Conservation (phyloP, 2,329 filamentous ascomycete genomes). For the Diaporthe destruens region DNA sequence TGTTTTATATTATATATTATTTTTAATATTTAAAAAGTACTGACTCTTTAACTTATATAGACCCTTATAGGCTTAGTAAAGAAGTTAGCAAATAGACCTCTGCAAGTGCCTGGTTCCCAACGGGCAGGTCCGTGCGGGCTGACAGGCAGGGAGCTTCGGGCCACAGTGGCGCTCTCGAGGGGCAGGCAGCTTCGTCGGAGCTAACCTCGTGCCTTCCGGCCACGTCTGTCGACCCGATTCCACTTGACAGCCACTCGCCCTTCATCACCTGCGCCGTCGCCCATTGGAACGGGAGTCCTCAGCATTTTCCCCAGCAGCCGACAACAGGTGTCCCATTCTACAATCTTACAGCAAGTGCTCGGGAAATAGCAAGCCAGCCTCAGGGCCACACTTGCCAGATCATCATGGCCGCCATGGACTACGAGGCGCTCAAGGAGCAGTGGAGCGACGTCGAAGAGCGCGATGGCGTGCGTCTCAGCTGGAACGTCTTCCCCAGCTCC, state of each 20-base stretch:
- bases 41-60: too few relatives aligned
- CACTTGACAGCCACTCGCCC: slow-evolving; percentile 7
- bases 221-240: slow-evolving; percentile 39
- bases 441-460: slow-evolving; percentile 97
- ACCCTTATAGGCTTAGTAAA: too few relatives aligned
- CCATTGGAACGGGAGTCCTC: slow-evolving; percentile 16
- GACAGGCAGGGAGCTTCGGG: slow-evolving; percentile 35
- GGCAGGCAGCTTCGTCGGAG: slow-evolving; percentile 34
- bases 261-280: slow-evolving; percentile 16
- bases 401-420: slow-evolving; percentile 75
- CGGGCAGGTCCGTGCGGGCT: slow-evolving; percentile 21
- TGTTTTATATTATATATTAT: too few relatives aligned
- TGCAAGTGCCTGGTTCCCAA: neutral
- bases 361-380: slow-evolving; percentile 19
- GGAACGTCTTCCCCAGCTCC: slow-evolving; percentile 98
- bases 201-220: slow-evolving; percentile 38
- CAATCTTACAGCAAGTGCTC: slow-evolving; percentile 14
- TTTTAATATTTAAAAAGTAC: too few relatives aligned
- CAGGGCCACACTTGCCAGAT: slow-evolving; percentile 31
- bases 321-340: neutral
- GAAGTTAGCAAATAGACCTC: too few relatives aligned
- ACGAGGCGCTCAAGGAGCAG: slow-evolving; percentile 92
- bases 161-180: slow-evolving; percentile 42
- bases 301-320: neutral
- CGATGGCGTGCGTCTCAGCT: slow-evolving; percentile 95